Conservation (phyloP, 495 filamentous ascomycete genomes). For the Penicillium atrosanguineum region DNA sequence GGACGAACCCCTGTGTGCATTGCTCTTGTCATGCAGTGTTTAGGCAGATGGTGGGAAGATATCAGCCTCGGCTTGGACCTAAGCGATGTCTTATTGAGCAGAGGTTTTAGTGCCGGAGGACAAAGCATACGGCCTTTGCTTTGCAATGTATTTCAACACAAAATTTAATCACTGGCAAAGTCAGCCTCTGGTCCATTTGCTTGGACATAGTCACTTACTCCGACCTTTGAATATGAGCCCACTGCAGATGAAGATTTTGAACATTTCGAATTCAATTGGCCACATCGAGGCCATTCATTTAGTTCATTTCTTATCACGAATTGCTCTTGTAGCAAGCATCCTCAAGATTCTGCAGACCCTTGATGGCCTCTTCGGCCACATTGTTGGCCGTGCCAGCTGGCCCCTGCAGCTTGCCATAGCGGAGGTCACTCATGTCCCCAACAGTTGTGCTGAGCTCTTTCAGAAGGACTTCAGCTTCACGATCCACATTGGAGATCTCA, state of each 20-base stretch:
- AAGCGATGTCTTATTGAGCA: not conserved
- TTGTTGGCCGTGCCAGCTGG: constrained; percentile 54
- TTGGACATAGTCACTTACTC: not conserved
- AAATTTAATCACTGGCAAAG: not conserved
- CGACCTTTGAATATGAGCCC: not conserved
- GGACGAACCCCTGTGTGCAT: not conserved
- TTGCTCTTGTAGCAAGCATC: constrained; percentile 52
- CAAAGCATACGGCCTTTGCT: not conserved
- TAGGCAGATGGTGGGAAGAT: not conserved
- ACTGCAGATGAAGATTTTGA: not conserved
- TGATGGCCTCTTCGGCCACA: constrained; percentile 56
- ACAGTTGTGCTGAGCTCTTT: constrained; percentile 60
- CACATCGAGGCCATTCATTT: not conserved
- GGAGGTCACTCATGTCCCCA: constrained; percentile 74
- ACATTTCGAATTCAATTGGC: not conserved
- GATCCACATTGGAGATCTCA: constrained; percentile 61
- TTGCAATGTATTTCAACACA: not conserved
- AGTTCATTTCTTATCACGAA: not conserved
- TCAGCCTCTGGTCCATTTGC: not conserved
- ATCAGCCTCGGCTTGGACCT: not conserved
- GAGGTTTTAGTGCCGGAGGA: not conserved
- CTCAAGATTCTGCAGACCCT: constrained; percentile 56
- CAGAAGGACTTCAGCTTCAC: constrained; percentile 60
- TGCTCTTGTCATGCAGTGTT: too few species aligned
- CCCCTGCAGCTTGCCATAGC: constrained; percentile 73